phyloP scores from a whole-genome alignment of 2,329 filamentous ascomycete genomes.

The Torrubiella hemipterigena region DNA sequence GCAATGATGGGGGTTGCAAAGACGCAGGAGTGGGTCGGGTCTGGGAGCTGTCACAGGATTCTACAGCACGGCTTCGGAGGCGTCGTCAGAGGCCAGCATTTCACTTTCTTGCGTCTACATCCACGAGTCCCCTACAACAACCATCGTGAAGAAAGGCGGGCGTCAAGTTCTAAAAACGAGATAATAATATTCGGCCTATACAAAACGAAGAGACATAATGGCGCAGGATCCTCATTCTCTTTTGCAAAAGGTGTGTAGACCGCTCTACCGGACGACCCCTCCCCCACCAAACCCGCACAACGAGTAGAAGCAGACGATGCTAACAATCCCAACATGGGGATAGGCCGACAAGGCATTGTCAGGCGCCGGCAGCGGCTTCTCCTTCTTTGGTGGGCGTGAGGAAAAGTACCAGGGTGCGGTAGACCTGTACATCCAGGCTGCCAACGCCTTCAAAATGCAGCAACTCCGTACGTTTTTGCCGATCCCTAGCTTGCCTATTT shows the following conservation, averaged over 20 bases:
- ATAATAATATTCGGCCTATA: too few species aligned
- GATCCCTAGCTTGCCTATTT: slow-evolving; percentile 1
- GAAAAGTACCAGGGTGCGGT: slow-evolving; percentile 87
- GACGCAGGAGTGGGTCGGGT: too few species aligned
- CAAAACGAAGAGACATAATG: too few species aligned
- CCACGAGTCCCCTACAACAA: too few species aligned
- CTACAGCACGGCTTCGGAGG: too few species aligned
- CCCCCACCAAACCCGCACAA: slow-evolving; percentile 12
- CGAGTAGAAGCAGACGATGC: slow-evolving; percentile 3
- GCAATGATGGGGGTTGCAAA: too few species aligned
- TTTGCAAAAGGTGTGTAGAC: slow-evolving; percentile 61
- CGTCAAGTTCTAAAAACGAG: too few species aligned
- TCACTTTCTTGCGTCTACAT: too few species aligned
- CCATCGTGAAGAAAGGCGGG: too few species aligned
- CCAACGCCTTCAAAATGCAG: slow-evolving; percentile 83
- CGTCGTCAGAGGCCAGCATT: too few species aligned
- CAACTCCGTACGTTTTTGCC: slow-evolving; percentile 53
- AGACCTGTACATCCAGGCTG: slow-evolving; percentile 78
- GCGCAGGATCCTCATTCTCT: slow-evolving; percentile 67
- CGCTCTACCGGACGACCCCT: slow-evolving; percentile 11
- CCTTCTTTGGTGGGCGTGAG: slow-evolving; percentile 73
- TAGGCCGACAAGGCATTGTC: slow-evolving; percentile 79
- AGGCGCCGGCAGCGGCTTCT: slow-evolving; percentile 69
- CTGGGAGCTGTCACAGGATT: too few species aligned
- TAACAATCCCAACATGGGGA: slow-evolving; percentile 6